These are phyloP conservation scores for Candida arabinofermentans DNA, from an alignment of 805 yeast genomes.

Conservation along the genomic window DNA sequence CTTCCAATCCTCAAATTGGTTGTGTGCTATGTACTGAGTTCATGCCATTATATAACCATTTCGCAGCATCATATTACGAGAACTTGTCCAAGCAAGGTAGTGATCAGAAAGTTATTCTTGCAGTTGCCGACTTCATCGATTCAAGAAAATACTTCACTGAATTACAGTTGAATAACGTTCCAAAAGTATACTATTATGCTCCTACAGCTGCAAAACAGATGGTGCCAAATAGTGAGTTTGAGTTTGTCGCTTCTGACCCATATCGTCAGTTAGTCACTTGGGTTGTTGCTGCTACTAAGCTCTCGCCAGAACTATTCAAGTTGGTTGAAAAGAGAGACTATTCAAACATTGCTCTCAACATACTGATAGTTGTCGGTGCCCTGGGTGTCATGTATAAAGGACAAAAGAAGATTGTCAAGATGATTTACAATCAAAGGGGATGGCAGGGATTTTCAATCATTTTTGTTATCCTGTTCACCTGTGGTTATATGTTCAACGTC, in stretches of 20 bases:
- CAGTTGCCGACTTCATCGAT: slow-evolving; percentile 66
- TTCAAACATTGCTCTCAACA: slow-evolving; percentile 30
- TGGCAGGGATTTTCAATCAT: slow-evolving; percentile 76
- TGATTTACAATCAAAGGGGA: slow-evolving; percentile 49
- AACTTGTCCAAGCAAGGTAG: slow-evolving; percentile 53
- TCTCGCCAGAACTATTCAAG: slow-evolving; percentile 25
- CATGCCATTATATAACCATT: slow-evolving; percentile 55
- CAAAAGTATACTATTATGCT: slow-evolving; percentile 50
- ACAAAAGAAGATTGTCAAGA: slow-evolving; percentile 32
- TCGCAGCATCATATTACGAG: slow-evolving; percentile 56
- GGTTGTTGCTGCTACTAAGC: slow-evolving; percentile 25
- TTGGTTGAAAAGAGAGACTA: slow-evolving; percentile 42
- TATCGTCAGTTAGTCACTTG: slow-evolving; percentile 30
- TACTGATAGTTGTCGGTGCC: slow-evolving; percentile 34
- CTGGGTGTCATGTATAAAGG: slow-evolving; percentile 26
- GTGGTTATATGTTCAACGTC: slow-evolving; percentile 92
- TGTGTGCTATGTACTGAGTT: slow-evolving; percentile 72
- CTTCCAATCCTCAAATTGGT: slow-evolving; percentile 67
- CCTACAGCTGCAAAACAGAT: slow-evolving; percentile 23
- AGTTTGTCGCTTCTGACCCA: slow-evolving; percentile 43
- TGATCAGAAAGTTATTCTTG: slow-evolving; percentile 59
- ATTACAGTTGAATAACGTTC: slow-evolving; percentile 66
- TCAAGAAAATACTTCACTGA: slow-evolving; percentile 49
- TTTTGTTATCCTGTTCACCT: slow-evolving; percentile 62
- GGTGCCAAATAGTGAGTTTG: slow-evolving; percentile 36